Base-by-base conservation (phyloP, 1,284 basidiomycete species). In the Irpex lacteus region DNA sequence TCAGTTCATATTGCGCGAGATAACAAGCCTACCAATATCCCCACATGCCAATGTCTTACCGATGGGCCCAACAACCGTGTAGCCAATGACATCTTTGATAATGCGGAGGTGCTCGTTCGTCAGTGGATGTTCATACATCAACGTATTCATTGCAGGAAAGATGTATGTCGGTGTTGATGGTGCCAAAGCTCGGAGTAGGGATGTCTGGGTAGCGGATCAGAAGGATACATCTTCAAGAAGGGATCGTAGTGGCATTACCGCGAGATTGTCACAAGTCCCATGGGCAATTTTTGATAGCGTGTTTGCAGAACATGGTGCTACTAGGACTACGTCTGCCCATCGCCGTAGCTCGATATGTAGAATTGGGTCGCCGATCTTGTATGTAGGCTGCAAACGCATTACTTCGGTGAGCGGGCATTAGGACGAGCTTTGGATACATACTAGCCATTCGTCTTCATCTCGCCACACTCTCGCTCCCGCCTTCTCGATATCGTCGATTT, bases 121-220 rank as follows among this genome's bases (percentile, higher is more conserved):
- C 40, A 98, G 81, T n/a, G 95, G 95, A 72, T 99, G 96, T 67
- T 92, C 85, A 74, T 93, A 98, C 97, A 99, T 98, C 68, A 94
- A 81, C 4, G 96, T 98, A 75, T 99, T 99, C 97, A 98, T 99
- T 0, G 98, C 97, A 2, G 97, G 98, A 71, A 96, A 98, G 37
- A 98, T 77, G 70, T 91, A 92, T 15, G 94, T 95, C 1, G 92
- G 91, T 0, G 92, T 97, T 2, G 83, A 82, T 0, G 94, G 90
- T 6, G 90, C 81, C 0, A 98, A 81, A 0, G 96, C 97, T 15
- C 97, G 89, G 65, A 99, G 84, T 7, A 98, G 81, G 5, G 93
- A 96, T 1, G 96, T 96, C 95, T 97, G 66, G 1, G 54, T 19
- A 52, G 15, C 13, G 11, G 60, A 36, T 34, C 13, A 32, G 40